Evolutionary conservation across 495 filamentous ascomycete species (phyloP), one percentile per base, ranked within the genome.

Genomic region (Podospora australis): DNA sequence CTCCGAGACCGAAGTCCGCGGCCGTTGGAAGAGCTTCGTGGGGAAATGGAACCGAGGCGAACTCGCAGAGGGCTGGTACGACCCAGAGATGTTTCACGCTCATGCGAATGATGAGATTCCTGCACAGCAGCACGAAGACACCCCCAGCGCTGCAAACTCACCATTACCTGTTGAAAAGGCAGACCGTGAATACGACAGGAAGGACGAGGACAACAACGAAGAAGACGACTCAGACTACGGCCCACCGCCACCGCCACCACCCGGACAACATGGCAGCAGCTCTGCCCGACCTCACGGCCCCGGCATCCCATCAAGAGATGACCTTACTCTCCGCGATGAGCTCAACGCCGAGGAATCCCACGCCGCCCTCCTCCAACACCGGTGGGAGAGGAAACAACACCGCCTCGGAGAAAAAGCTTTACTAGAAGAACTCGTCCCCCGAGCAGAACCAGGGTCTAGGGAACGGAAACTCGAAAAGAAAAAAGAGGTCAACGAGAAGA

Each of bases 21-120:
- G 91, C 1, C 70, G 92, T 30, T 98, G 90, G 88, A 96, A 95
- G 70, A 91, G 90, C 62, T 98, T 96, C 59, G 63, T 88, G 11
- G 69, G 77, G 2, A 91, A 90, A 75, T 98, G 92, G 92, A 98
- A 98, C 71, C 82, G 80, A 61, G 88, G 86, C 69, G 90, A 95
- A 73, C 73, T 98, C 46, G 85, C 88, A 2, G 83, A 89, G 64
- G 89, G 90, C 20, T 98, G 92, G 91, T 98, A 98, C 64, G 86
- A 90, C 55, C 17, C 21, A 17, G 26, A 29, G 11, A 6, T 6
- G 16, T n/a, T n/a, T n/a, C n/a, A n/a, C n/a, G n/a, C n/a, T n/a
- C n/a, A n/a, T n/a, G n/a, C n/a, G n/a, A n/a, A n/a, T n/a, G n/a
- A n/a, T n/a, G n/a, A n/a, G n/a, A n/a, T n/a, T n/a, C 30, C 30